Conservation (phyloP, 148 eudicot genomes). For the Vaccinium vitisidaea region DNA sequence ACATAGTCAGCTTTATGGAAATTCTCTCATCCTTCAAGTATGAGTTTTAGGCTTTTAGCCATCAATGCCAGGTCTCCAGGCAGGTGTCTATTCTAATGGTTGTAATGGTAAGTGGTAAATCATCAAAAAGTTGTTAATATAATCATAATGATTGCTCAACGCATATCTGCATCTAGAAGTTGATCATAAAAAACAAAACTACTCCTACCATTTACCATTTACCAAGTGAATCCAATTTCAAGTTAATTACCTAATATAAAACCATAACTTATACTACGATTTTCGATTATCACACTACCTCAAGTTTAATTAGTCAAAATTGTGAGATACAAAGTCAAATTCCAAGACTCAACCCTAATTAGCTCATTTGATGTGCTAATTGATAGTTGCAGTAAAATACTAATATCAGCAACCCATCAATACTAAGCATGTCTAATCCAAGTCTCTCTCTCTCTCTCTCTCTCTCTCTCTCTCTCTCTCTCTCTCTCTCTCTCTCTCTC, state of each 20-base stretch:
- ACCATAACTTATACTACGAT: neutral
- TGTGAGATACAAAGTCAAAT: neutral
- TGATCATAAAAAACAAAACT: neutral
- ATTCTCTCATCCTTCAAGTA: neutral
- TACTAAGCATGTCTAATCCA: neutral
- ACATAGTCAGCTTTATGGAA: neutral
- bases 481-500: no score
- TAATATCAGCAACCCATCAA: neutral
- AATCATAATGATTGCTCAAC: neutral
- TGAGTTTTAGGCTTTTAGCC: neutral
- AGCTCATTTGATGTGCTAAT: neutral
- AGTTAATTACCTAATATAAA: neutral
- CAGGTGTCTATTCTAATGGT: neutral
- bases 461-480: no score
- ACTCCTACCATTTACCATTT: neutral
- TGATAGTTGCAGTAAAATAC: neutral
- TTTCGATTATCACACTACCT: neutral
- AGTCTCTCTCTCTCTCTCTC: no score
- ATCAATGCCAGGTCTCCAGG: neutral
- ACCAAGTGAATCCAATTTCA: neutral
- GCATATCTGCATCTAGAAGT: neutral
- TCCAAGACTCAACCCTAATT: constrained; percentile 1
- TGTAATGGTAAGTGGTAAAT: neutral
- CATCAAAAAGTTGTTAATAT: neutral
- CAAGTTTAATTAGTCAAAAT: neutral